A percentile compares a stretch with the other conserved stretches of the same genome.
Evolutionary conservation across 164 flowering plant genomes (phyloP).

Genomic region (Houttuynia cordata): DNA sequence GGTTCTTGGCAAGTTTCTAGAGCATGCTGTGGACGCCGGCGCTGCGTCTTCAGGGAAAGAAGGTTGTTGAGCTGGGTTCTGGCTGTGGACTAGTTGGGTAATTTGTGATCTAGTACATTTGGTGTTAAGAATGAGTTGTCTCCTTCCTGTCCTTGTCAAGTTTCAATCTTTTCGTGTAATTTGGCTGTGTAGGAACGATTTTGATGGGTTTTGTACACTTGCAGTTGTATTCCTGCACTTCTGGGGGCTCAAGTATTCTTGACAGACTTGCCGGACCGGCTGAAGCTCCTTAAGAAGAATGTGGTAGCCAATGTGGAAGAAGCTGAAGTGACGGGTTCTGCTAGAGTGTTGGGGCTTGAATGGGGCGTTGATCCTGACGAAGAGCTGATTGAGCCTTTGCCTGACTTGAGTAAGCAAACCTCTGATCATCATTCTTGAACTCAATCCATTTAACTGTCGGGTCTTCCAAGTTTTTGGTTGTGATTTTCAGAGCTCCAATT

Average conservation of each 20-base stretch:
- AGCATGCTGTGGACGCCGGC: slow-evolving; percentile 64
- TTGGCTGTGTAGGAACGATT: neutral
- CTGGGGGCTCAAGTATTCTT: slow-evolving; percentile 65
- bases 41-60: slow-evolving; percentile 59
- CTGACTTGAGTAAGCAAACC: slow-evolving; percentile 50
- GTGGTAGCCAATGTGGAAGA: slow-evolving; percentile 48
- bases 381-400: slow-evolving; percentile 40
- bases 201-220: too few relatives aligned
- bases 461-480: neutral
- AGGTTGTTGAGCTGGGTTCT: slow-evolving; percentile 74
- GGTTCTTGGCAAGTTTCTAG: slow-evolving; percentile 72
- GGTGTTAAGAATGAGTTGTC: neutral
- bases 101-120: neutral
- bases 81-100: slow-evolving; percentile 96
- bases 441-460: neutral
- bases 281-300: slow-evolving; percentile 74
- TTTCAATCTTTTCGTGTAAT: neutral
- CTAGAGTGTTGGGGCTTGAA: slow-evolving; percentile 46
- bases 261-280: slow-evolving; percentile 81
- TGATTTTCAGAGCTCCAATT: too few relatives aligned
- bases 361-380: slow-evolving; percentile 75
- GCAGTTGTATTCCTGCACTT: slow-evolving; percentile 82
- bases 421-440: neutral
- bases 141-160: neutral
- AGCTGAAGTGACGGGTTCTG: slow-evolving; percentile 54